These are phyloP conservation scores for Durusdinium trenchii DNA, from an alignment of 73 alveolate genomes.

Conservation along the genomic window DNA sequence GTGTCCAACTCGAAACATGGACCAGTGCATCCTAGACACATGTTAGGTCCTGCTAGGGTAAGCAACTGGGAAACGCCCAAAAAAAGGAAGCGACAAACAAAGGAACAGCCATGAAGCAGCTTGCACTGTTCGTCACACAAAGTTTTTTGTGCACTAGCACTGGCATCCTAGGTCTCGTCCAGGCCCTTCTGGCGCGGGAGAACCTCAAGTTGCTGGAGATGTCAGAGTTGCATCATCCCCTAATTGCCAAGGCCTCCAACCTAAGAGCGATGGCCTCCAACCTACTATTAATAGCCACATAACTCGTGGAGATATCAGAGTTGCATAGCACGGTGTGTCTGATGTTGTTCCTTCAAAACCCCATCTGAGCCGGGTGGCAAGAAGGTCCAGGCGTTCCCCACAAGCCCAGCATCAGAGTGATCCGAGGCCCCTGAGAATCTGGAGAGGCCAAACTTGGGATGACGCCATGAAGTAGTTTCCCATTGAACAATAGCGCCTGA, in stretches of 20 bases:
- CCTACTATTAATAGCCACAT: too few relatives aligned
- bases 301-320: too few relatives aligned
- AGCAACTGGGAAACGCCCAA: neutral
- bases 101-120: too few relatives aligned
- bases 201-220: neutral
- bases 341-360: neutral
- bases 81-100: too few relatives aligned
- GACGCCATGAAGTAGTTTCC: conserved; percentile 81
- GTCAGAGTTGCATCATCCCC: too few relatives aligned
- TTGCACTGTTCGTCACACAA: neutral
- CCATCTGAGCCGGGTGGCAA: neutral
- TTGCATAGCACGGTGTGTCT: too few relatives aligned
- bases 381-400: conserved; percentile 51
- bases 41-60: conserved; percentile 51
- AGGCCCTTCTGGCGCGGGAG: conserved; percentile 4
- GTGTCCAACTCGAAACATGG: too few relatives aligned
- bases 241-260: too few relatives aligned
- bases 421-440: conserved; percentile 41
- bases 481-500: conserved; percentile 57
- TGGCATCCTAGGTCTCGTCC: neutral
- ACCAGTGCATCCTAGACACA: neutral
- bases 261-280: too few relatives aligned
- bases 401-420: conserved; percentile 78
- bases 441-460: conserved; percentile 40
- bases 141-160: neutral